Evolutionary conservation across 768 basidiomycete genomes (phyloP), one percentile per base, ranked within the genome.

Genomic region (Collybia mongolica): DNA sequence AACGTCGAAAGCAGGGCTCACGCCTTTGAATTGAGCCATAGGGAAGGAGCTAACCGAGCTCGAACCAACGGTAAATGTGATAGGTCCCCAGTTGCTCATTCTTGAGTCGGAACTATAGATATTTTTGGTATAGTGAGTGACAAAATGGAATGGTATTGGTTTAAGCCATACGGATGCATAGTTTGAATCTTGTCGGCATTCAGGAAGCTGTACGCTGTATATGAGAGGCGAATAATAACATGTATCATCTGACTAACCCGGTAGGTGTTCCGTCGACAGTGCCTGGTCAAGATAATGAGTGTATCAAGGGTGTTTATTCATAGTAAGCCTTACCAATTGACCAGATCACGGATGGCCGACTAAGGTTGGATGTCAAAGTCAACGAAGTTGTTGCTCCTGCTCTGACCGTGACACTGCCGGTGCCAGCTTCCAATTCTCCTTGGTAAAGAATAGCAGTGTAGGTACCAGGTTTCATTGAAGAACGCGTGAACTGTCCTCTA

Each of bases 121-220:
- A 32, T 9, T 32, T 32, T 48, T 18, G 29, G 36, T 37, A 12
- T 35, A 38, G 7, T 45, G 40, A 23, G 15, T 38, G 3, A 20
- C 1, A 22, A 24, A 45, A 9, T 17, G 32, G 2, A 41, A 42
- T 15, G 28, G 41, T 26, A 40, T 22, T 39, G 23, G 41, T 14
- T 9, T 29, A 9, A 26, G 63, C 3, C 73, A 44, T 54, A 75
- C 72, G 74, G 75, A 51, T 77, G 76, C 73, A 79, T 75, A 14
- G 64, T 72, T 57, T 79, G 61, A 19, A 79, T 77, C 51, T 72
- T 76, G 55, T 79, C 74, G 3, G 75, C 76, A 52, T 79, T 77
- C 28, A 75, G 66, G 64, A 79, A 74, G 18, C 71, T 71, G 32
- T n/a, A 20, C 23, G 9, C 20, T 23, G 15, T 11, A 17, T 36